Evolutionary conservation across 108 stramenopile genomes (phyloP), one percentile per base, ranked within the genome.

Genomic region (Seminavis robusta): DNA sequence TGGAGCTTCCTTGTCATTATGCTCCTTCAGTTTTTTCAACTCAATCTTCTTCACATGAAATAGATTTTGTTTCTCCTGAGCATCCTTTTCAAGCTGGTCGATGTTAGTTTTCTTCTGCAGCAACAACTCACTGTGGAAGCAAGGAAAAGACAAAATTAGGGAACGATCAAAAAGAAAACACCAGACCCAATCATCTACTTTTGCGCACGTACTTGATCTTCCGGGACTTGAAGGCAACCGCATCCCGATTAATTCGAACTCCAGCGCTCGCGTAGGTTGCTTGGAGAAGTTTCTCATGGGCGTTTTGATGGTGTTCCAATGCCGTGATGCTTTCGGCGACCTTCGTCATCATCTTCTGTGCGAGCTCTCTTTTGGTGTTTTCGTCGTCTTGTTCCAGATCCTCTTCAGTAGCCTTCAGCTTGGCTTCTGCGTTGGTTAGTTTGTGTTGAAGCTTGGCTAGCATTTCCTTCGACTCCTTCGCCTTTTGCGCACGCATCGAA

Each of bases 371-470:
- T 69, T 91, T 91, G 57, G 84, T 79, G 17, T 63, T 47, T 16
- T 62, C 73, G 37, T 83, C 73, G 49, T 81, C 81, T 19, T 42
- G 76, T 15, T 55, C 42, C 8, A 86, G 77, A 24, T 51, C 61
- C 33, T 71, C 65, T 45, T 85, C 71, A 1, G 76, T 61, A 36
- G 77, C 76, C n/a, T 53, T 36, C 32, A 83, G 56, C 43, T 92
- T 88, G 13, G 59, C 61, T 34, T 81, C 62, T 29, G 71, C 58
- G 33, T 57, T 75, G 7, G 56, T 37, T n/a, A 78, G 54, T 46
- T 75, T 92, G 24, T 51, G 50, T 9, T 51, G 37, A 19, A 69
- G 45, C 33, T 73, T 58, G 3, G 17, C 41, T 7, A 65, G 55
- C 9, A 53, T 66, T n/a, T 28, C 32, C 33, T 67, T 49, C 8